phyloP scores from a whole-genome alignment of 164 flowering plant species.

The Aristolochia californica region DNA sequence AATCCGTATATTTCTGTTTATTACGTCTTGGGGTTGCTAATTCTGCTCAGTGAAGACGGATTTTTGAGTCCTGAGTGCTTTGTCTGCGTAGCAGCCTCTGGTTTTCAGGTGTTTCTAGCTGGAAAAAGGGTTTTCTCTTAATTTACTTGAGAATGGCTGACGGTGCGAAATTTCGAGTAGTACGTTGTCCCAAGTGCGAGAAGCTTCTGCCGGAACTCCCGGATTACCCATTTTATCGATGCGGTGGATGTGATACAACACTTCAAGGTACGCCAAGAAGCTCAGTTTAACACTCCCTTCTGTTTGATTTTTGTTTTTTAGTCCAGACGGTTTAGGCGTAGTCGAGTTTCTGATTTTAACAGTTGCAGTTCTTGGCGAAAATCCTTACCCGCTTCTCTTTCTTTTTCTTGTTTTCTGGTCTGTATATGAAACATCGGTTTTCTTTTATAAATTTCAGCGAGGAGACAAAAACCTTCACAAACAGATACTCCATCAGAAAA shows the following conservation, averaged over 20 bases:
- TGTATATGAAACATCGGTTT: neutral
- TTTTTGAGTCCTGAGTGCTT: neutral
- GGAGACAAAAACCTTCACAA: slow-evolving; percentile 10
- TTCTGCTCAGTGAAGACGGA: too few relatives aligned
- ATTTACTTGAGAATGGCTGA: slow-evolving; percentile 26
- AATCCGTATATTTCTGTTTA: too few relatives aligned
- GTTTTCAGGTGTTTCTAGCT: neutral
- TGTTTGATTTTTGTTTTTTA: neutral
- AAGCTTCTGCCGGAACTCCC: slow-evolving; percentile 45
- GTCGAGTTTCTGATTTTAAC: too few relatives aligned
- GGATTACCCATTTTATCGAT: slow-evolving; percentile 34
- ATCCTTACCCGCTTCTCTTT: neutral
- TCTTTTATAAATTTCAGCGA: slow-evolving; percentile 25
- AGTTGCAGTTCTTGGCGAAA: neutral
- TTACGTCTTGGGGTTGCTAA: neutral
- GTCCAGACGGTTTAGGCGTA: neutral
- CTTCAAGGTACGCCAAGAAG: slow-evolving; percentile 35
- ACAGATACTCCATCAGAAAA: slow-evolving; percentile 20
- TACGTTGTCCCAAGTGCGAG: slow-evolving; percentile 57
- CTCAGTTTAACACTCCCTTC: neutral
- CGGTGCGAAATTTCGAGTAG: slow-evolving; percentile 33
- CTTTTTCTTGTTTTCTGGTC: neutral
- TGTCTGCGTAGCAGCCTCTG: neutral
- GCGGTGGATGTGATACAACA: slow-evolving; percentile 54
- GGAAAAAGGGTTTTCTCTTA: neutral